Percentiles rank a stretch among this genome's conserved stretches.
Evolutionary conservation across 1,284 basidiomycete genomes (phyloP).

Genomic region (Xanthoconium separans): DNA sequence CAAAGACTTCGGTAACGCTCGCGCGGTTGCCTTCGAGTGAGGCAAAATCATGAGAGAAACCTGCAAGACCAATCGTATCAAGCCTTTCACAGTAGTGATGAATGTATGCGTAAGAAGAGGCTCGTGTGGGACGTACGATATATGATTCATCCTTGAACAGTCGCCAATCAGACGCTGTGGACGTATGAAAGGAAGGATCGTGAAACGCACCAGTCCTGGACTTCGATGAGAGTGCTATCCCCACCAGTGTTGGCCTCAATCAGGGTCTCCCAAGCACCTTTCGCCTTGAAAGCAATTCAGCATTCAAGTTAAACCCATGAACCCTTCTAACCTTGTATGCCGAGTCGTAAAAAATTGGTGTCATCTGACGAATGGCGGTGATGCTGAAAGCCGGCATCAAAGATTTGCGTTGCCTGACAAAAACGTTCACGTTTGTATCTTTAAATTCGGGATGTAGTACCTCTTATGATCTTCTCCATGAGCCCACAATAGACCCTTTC

Average conservation of each 20-base stretch:
- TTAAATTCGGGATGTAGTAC: too few relatives aligned
- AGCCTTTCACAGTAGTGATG: slow-evolving; percentile 36
- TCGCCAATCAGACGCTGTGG: not conserved
- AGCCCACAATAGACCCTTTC: slow-evolving; percentile 17
- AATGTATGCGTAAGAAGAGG: not conserved
- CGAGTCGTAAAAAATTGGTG: slow-evolving; percentile 23
- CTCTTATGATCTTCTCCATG: slow-evolving; percentile 19
- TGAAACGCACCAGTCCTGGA: slow-evolving; percentile 35
- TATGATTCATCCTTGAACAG: slow-evolving; percentile 43
- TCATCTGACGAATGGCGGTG: slow-evolving; percentile 7
- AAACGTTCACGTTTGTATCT: not conserved
- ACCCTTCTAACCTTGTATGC: slow-evolving; percentile 44
- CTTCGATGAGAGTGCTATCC: slow-evolving; percentile 44
- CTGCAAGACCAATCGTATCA: slow-evolving; percentile 41
- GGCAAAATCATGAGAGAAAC: slow-evolving; percentile 42
- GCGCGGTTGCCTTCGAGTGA: slow-evolving; percentile 39
- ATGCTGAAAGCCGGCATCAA: slow-evolving; percentile 7
- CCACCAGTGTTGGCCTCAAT: slow-evolving; percentile 37
- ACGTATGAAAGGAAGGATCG: not conserved
- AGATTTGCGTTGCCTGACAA: slow-evolving; percentile 38
- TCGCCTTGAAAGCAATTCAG: slow-evolving; percentile 24
- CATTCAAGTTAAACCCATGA: not conserved
- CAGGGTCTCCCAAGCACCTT: slow-evolving; percentile 49
- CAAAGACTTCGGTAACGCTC: slow-evolving; percentile 1
- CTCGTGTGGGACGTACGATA: slow-evolving; percentile 36